Conservation (phyloP, 768 basidiomycete genomes). For the Suillus alpinus region DNA sequence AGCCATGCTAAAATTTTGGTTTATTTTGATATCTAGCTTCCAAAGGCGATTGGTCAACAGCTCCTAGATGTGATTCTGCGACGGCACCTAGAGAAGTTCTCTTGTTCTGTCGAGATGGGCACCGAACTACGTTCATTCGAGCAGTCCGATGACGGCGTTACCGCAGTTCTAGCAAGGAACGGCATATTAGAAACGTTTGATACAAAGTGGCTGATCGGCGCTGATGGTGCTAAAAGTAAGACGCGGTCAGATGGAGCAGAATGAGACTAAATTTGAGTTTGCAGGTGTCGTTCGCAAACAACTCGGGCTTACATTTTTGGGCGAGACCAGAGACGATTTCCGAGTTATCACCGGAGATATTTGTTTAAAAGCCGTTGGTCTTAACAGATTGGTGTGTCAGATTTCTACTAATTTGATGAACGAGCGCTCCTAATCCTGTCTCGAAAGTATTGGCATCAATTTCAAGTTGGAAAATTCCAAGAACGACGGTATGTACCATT, state of each 20-base stretch:
- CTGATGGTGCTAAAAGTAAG: conserved; percentile 18
- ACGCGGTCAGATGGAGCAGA: not conserved
- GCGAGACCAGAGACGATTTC: conserved; percentile 29
- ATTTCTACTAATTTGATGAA: not conserved
- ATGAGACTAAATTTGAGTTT: not conserved
- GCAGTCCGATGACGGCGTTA: conserved; percentile 23
- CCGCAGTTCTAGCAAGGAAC: conserved; percentile 15
- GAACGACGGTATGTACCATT: too few species aligned
- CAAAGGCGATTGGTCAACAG: conserved; percentile 19
- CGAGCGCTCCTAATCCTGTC: not conserved
- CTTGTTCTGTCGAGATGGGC: conserved; percentile 31
- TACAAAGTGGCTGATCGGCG: not conserved
- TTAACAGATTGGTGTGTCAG: conserved; percentile 34
- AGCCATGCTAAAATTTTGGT: not conserved
- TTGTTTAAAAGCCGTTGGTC: conserved; percentile 31
- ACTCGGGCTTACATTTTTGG: conserved; percentile 13
- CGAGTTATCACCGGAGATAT: conserved; percentile 33
- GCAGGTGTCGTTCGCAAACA: conserved; percentile 7
- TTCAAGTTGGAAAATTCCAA: conserved; percentile 28
- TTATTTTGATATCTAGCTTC: conserved; percentile 10
- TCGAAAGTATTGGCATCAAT: conserved; percentile 29
- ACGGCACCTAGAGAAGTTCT: conserved; percentile 20
- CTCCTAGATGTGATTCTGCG: conserved; percentile 32
- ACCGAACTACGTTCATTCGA: conserved; percentile 34
- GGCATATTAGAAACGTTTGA: too few species aligned